Evolutionary conservation across 2,329 filamentous ascomycete species (phyloP).

Genomic region (Boeremia lycopersici): DNA sequence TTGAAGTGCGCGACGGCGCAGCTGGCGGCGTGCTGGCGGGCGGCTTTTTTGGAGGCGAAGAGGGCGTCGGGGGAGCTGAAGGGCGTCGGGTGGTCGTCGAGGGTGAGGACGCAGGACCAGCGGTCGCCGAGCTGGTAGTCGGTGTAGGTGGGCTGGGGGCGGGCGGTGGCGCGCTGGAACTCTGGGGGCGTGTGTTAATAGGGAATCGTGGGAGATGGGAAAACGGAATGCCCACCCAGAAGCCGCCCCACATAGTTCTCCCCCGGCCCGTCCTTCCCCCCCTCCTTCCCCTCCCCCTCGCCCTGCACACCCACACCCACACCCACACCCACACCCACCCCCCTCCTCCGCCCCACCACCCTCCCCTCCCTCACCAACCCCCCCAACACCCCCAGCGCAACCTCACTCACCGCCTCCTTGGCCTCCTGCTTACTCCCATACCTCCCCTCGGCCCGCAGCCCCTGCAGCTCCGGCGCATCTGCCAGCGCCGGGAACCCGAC

Average conservation of each 20-base stretch:
- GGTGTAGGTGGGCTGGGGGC: conserved; percentile 44
- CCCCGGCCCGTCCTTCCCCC: conserved; percentile 2
- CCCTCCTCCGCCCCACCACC: conserved; percentile 26
- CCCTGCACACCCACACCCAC: too few relatives aligned
- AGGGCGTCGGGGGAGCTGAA: conserved; percentile 46
- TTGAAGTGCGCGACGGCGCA: conserved; percentile 52
- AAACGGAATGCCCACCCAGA: too few relatives aligned
- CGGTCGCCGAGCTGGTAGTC: conserved; percentile 42
- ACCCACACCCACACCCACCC: too few relatives aligned
- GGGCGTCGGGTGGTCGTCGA: conserved; percentile 30
- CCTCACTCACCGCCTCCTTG: conserved; percentile 48
- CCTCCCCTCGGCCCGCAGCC: conserved; percentile 25
- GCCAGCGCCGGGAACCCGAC: conserved; percentile 30
- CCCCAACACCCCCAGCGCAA: conserved; percentile 37
- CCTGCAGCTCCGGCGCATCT: conserved; percentile 19
- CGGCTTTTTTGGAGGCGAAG: conserved; percentile 50
- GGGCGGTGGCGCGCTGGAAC: conserved; percentile 34
- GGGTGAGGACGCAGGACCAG: conserved; percentile 40
- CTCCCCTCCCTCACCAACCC: conserved; percentile 29
- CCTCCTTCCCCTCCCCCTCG: conserved; percentile 6
- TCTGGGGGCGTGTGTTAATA: too few relatives aligned
- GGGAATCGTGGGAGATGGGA: too few relatives aligned
- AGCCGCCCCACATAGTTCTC: conserved; percentile 48
- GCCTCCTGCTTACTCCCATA: conserved; percentile 52
- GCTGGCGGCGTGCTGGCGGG: conserved; percentile 49